These are phyloP conservation scores for Furcasterigmium sp. DNA, from an alignment of 2,329 filamentous ascomycete species.

Conservation along the genomic window DNA sequence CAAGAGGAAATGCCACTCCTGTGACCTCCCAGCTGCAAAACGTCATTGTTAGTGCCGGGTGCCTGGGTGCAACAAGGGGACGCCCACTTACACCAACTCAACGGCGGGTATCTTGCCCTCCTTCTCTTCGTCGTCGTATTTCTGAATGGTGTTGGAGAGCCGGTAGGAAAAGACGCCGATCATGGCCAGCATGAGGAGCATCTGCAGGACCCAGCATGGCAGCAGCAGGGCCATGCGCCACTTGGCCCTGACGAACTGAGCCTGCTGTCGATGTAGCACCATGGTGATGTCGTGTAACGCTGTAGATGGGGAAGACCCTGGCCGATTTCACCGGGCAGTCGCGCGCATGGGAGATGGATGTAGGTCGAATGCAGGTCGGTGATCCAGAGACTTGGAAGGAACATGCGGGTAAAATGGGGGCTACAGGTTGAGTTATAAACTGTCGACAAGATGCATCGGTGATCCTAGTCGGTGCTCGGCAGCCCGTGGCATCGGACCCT, in stretches of 20 bases:
- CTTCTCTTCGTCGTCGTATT: constrained; percentile 33
- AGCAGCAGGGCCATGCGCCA: constrained; percentile 44
- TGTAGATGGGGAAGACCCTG: too few species aligned
- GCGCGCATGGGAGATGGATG: too few species aligned
- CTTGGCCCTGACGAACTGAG: constrained; percentile 44
- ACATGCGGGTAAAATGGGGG: too few species aligned
- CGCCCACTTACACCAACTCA: constrained; percentile 42
- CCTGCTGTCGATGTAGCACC: constrained; percentile 43
- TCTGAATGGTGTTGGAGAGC: constrained; percentile 39
- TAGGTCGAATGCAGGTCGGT: too few species aligned
- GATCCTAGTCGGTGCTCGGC: background rate
- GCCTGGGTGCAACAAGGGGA: background rate
- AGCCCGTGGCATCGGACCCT: background rate
- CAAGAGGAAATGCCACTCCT: constrained; percentile 43
- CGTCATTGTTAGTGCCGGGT: constrained; percentile 4
- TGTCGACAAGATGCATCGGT: too few species aligned
- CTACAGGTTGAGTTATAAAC: too few species aligned
- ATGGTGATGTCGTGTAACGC: constrained; percentile 17
- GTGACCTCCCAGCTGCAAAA: constrained; percentile 44
- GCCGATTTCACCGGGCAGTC: too few species aligned
- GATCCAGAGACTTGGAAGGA: too few species aligned
- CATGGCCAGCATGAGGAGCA: constrained; percentile 36
- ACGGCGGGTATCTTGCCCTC: constrained; percentile 35
- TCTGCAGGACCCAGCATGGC: constrained; percentile 45
- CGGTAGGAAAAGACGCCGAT: constrained; percentile 50